These are phyloP conservation scores for Picea abies DNA, from an alignment of 83 land plant genomes.

Conservation along the genomic window DNA sequence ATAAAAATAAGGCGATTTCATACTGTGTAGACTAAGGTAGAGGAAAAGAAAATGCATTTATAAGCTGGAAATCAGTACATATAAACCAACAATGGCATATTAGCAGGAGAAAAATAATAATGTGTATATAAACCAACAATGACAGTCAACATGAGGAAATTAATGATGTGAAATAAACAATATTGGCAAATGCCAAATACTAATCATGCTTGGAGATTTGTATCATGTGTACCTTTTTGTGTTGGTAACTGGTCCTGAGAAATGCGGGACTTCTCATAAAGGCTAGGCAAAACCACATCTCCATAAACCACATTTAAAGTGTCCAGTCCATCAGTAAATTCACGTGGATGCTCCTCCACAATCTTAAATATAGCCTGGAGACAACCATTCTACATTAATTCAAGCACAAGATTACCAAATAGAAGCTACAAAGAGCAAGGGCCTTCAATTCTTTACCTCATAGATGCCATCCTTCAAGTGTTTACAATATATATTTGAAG, in stretches of 20 bases:
- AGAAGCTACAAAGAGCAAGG: neutral
- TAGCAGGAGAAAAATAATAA: no score
- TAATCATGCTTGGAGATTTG: neutral
- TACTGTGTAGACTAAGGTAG: no score
- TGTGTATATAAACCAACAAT: no score
- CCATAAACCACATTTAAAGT: slow-evolving; percentile 55
- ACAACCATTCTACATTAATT: neutral
- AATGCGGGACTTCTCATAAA: slow-evolving; percentile 88
- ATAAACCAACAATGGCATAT: no score
- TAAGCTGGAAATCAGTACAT: no score
- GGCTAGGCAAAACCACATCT: slow-evolving; percentile 83
- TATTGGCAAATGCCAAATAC: neutral
- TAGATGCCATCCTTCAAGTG: slow-evolving; percentile 64
- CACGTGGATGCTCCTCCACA: slow-evolving; percentile 84
- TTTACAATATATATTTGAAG: slow-evolving; percentile 71
- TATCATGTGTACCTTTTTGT: slow-evolving; percentile 63
- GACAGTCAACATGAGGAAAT: no score
- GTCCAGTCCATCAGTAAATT: slow-evolving; percentile 78
- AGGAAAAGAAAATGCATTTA: no score
- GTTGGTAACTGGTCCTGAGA: slow-evolving; percentile 88
- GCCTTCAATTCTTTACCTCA: slow-evolving; percentile 51
- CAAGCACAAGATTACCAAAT: neutral
- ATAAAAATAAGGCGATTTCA: no score
- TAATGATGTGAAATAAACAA: neutral
- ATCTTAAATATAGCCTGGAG: slow-evolving; percentile 73